Base-by-base conservation (phyloP, 768 basidiomycete species). In the Suillus ampliporus region DNA sequence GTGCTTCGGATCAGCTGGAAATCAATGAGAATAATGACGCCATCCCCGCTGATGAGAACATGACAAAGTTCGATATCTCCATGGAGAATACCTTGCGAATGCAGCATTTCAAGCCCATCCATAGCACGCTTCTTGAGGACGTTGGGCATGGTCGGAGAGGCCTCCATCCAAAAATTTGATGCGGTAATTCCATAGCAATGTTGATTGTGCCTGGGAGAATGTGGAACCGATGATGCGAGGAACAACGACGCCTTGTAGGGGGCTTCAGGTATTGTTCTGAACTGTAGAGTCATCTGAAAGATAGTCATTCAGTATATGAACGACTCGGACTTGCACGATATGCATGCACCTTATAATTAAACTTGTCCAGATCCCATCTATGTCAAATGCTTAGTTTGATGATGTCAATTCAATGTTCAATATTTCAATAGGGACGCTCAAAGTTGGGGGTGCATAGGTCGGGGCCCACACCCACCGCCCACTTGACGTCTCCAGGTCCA, bases 141-240 rank as follows among this genome's bases (percentile, higher is more conserved):
- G 8, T 72, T 66, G 4, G 87, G 86, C 86, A 89, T 89, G 47
- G 77, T 80, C 3, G 81, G 71, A 5, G 81, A 84, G 15, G 89
- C 84, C 65, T 88, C 83, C 63, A 86, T 80, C 87, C 88, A 89
- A 71, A 88, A 86, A 8, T 78, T 17, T 73, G 76, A 65, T 89
- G 85, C 1, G 88, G 88, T 17, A 82, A 74, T 65, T 84, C 85
- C 79, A 86, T 83, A 14, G 81, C 77, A 34, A 78, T 51, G 66
- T 78, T 79, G 51, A 84, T 74, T 10, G 74, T 67, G 56, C 75
- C 76, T 31, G 78, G 68, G 64, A 74, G 71, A 23, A 78, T 63
- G 69, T 81, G 81, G 23, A 84, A 44, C 82, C 82, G 56, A 89
- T 85, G 61, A 89, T 70, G 43, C 75, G 69, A 1, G 88, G 86